Evolutionary conservation across 2,329 filamentous ascomycete genomes (phyloP), one percentile per base, ranked within the genome.

Genomic region (Cadophora luteo-olivacea): DNA sequence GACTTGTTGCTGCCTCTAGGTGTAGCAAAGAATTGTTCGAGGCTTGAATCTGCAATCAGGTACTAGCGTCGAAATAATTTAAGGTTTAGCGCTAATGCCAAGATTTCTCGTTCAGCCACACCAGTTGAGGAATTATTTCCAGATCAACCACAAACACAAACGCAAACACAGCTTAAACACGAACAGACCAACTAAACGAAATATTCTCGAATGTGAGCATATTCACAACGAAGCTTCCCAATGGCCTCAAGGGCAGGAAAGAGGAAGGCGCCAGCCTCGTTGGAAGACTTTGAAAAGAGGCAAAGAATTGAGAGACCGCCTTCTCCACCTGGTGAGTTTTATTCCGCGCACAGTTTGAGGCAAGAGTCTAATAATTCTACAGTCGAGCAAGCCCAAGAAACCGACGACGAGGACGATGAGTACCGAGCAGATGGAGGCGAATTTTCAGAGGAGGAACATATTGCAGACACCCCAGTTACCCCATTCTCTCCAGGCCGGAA

Each of bases 401-500:
- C 82, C 78, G 82, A 86, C 81, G 80, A 76, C 36, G 70, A 71
- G 41, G 72, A 73, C 22, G 70, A 73, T 76, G 78, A 81, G 58
- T 76, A 75, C 19, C 75, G 79, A 2, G 74, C 78, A 32, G 75
- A 79, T 8, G 77, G 80, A 52, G 65, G 74, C 38, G 70, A 72
- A 8, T 72, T 69, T 11, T 76, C 75, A 0, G 74, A 77, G 14
- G 79, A 81, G 68, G 74, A 72, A 6, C 77, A 78, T 25, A 73
- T 71, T 52, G 72, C 68, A 22, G 79, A 82, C 51, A 86, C 85
- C 1, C 84, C 85, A 9, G 74, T 81, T 24, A 87, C 85, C 3
- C 83, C 85, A 8, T 77, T 82, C 66, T 86, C 85, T 3, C 84
- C 86, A 19, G 70, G 82, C 14, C 72, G 72, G 61, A 75, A 81